Conservation (phyloP, 495 filamentous ascomycete species). For the Cladorrhinum samala region DNA sequence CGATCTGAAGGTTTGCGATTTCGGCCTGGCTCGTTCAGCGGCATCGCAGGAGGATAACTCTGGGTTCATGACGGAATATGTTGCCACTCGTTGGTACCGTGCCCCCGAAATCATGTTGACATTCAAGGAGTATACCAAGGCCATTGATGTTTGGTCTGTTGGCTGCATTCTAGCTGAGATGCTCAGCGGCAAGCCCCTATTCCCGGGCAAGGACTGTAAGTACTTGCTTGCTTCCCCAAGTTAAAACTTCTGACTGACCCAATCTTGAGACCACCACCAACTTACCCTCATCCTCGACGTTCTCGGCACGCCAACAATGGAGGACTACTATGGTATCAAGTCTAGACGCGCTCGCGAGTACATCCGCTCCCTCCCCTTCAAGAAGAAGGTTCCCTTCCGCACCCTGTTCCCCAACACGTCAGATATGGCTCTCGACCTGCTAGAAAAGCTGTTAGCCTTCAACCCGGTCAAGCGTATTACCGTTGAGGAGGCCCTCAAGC, state of each 20-base stretch:
- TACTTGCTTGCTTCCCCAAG: conserved; percentile 14
- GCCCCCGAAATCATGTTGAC: conserved; percentile 99
- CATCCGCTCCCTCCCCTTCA: conserved; percentile 98
- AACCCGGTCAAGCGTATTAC: conserved; percentile 98
- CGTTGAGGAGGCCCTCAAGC: conserved; percentile 93
- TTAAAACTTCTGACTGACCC: conserved; percentile 12
- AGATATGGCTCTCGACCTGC: conserved; percentile 83
- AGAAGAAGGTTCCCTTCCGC: conserved; percentile 99
- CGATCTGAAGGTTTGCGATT: conserved; percentile 98
- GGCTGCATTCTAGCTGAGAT: conserved; percentile 99
- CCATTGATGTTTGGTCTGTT: conserved; percentile 99
- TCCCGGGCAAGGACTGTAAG: conserved; percentile 98
- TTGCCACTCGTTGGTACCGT: conserved; percentile 98
- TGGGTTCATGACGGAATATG: conserved; percentile 99
- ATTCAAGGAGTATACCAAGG: conserved; percentile 99
- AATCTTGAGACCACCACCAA: conserved; percentile 84
- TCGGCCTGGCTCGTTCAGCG: conserved; percentile 88
- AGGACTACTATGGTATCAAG: conserved; percentile 99
- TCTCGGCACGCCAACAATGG: conserved; percentile 98
- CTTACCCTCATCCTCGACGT: conserved; percentile 97
- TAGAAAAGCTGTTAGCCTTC: conserved; percentile 95
- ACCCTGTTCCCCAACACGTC: conserved; percentile 96
- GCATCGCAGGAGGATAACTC: conserved; percentile 97
- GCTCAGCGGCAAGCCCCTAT: conserved; percentile 96
- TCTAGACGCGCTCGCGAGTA: conserved; percentile 96